Evolutionary conservation across 2,329 filamentous ascomycete species (phyloP).

Genomic region (Bimuria novae-zelandiae): DNA sequence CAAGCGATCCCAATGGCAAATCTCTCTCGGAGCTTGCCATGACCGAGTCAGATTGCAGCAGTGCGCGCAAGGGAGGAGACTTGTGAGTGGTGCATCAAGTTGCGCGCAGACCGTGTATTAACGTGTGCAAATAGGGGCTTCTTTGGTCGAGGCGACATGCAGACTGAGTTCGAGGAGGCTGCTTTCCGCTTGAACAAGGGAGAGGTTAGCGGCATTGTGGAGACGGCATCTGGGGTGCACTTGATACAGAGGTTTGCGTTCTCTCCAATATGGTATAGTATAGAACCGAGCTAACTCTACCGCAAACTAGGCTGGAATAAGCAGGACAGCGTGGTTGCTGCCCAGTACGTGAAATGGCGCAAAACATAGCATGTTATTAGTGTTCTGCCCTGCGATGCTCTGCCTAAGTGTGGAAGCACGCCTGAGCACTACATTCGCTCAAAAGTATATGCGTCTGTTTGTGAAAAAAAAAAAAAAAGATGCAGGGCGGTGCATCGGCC

Average conservation of each 20-base stretch:
- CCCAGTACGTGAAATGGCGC: conserved; percentile 1
- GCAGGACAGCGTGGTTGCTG: not conserved
- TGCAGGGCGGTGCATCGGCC: conserved; percentile 2
- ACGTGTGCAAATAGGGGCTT: conserved; percentile 65
- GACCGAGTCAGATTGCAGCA: conserved; percentile 93
- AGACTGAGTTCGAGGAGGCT: conserved; percentile 97
- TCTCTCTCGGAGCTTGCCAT: conserved; percentile 80
- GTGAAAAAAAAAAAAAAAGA: not conserved
- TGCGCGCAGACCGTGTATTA: not conserved
- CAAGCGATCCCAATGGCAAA: conserved; percentile 22
- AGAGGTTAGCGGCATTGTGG: conserved; percentile 83
- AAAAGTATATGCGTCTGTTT: no score
- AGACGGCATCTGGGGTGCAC: conserved; percentile 93
- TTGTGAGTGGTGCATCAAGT: conserved; percentile 58
- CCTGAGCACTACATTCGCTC: not conserved
- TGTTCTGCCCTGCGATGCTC: not conserved
- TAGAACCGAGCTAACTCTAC: conserved; percentile 20
- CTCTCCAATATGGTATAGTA: not conserved
- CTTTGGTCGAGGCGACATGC: conserved; percentile 95
- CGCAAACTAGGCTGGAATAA: conserved; percentile 29
- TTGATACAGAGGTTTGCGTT: conserved; percentile 83
- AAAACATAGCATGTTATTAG: not conserved
- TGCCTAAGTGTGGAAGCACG: not conserved
- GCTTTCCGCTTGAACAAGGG: conserved; percentile 88
- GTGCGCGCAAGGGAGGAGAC: conserved; percentile 90